Evolutionary conservation across 2,329 filamentous ascomycete genomes (phyloP).

Genomic region (Hymenotorrendiella dingleyae): DNA sequence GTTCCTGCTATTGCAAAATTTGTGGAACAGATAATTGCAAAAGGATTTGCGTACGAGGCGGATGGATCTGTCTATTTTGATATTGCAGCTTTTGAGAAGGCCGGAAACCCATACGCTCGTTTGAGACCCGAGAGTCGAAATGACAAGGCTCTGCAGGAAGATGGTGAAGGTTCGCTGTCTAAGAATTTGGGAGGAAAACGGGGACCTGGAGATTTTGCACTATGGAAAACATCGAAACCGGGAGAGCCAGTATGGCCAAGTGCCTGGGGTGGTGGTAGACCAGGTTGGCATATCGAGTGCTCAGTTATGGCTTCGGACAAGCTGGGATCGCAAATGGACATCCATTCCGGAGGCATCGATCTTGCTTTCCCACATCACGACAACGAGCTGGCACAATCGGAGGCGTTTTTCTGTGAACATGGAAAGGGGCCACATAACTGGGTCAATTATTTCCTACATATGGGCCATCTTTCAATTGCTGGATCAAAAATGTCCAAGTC

Average conservation of each 20-base stretch:
- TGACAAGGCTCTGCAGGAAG: slow-evolving; percentile 75
- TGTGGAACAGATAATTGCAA: slow-evolving; percentile 63
- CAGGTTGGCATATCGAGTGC: slow-evolving; percentile 97
- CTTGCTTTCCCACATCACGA: slow-evolving; percentile 89
- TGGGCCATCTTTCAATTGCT: slow-evolving; percentile 84
- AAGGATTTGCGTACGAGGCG: slow-evolving; percentile 76
- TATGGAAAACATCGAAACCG: slow-evolving; percentile 90
- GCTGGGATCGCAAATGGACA: slow-evolving; percentile 80
- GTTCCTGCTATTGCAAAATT: slow-evolving; percentile 81
- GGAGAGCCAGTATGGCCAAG: slow-evolving; percentile 89
- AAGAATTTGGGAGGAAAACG: slow-evolving; percentile 62
- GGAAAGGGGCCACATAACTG: slow-evolving; percentile 57
- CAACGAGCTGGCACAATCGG: slow-evolving; percentile 85
- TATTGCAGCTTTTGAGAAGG: slow-evolving; percentile 76
- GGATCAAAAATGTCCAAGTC: slow-evolving; percentile 96
- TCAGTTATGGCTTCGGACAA: slow-evolving; percentile 89
- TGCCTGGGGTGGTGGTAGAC: slow-evolving; percentile 79
- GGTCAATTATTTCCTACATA: slow-evolving; percentile 95
- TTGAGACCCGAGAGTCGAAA: slow-evolving; percentile 80
- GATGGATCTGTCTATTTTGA: slow-evolving; percentile 95
- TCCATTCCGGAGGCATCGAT: slow-evolving; percentile 90
- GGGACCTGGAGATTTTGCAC: slow-evolving; percentile 75
- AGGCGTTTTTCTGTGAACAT: slow-evolving; percentile 61
- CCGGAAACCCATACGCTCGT: slow-evolving; percentile 78
- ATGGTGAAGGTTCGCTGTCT: slow-evolving; percentile 80